Evolutionary conservation across 106 monocot genomes (phyloP).

Genomic region (Agapanthus africanus): DNA sequence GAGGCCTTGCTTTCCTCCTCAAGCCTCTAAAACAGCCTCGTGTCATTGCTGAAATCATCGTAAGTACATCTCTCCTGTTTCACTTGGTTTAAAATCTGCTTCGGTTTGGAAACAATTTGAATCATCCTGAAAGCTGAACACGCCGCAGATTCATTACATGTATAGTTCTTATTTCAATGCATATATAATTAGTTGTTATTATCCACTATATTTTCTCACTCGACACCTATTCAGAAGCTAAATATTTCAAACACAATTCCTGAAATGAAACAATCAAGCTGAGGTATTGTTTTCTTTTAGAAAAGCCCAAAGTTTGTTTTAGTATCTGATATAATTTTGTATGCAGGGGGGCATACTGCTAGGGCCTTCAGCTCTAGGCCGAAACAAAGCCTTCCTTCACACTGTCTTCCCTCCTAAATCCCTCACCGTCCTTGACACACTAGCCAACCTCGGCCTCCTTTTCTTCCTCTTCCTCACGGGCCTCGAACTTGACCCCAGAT

Average conservation of each 20-base stretch:
- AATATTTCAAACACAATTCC: neutral
- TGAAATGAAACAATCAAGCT: neutral
- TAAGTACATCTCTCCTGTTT: slow-evolving; percentile 5
- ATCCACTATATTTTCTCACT: neutral
- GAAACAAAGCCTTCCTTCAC: slow-evolving; percentile 12
- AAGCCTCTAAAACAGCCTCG: slow-evolving; percentile 25
- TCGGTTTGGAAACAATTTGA: neutral
- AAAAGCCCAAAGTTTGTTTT: neutral
- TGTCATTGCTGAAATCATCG: slow-evolving; percentile 28
- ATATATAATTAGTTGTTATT: neutral
- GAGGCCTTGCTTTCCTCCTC: slow-evolving; percentile 23
- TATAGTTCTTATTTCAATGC: neutral
- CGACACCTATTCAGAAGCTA: neutral
- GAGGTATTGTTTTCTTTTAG: neutral
- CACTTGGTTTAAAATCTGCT: neutral
- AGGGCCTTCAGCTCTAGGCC: slow-evolving; percentile 22
- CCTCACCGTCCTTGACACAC: slow-evolving; percentile 25
- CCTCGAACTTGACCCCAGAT: slow-evolving; percentile 15
- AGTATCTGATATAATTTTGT: neutral
- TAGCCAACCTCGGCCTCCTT: slow-evolving; percentile 29
- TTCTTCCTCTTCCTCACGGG: slow-evolving; percentile 31
- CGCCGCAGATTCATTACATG: neutral
- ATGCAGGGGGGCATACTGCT: slow-evolving; percentile 23
- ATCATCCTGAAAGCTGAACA: neutral
- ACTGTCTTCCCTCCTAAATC: slow-evolving; percentile 16